Evolutionary conservation across 495 filamentous ascomycete species (phyloP).

Genomic region (Endocarpon pusillum): DNA sequence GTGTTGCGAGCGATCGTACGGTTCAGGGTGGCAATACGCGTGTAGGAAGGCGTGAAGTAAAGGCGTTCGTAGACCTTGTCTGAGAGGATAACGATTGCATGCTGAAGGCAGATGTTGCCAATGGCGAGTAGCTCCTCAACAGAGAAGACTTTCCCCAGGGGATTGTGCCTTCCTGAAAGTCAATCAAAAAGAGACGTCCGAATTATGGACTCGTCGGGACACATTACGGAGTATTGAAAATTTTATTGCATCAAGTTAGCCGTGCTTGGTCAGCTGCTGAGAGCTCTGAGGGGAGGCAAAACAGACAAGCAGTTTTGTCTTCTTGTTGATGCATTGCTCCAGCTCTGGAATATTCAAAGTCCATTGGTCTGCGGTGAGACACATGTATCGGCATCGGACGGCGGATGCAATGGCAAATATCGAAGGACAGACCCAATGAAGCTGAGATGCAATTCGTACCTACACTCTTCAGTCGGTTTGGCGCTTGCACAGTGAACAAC

Average conservation of each 20-base stretch:
- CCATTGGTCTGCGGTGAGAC: neutral
- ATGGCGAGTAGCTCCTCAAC: conserved; percentile 6
- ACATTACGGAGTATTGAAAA: neutral
- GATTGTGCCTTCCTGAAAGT: conserved; percentile 3
- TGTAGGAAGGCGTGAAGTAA: conserved; percentile 1
- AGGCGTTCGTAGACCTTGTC: conserved; percentile 11
- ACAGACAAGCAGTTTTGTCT: neutral
- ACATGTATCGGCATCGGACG: neutral
- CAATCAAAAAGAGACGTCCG: neutral
- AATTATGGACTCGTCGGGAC: neutral
- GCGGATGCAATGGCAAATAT: neutral
- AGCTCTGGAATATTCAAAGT: neutral
- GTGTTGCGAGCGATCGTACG: conserved; percentile 2
- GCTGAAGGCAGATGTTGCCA: conserved; percentile 5
- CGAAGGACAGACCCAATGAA: neutral
- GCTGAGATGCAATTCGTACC: conserved; percentile 2
- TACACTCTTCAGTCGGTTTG: neutral
- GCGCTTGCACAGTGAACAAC: neutral
- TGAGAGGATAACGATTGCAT: conserved; percentile 5
- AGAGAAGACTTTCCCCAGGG: conserved; percentile 8
- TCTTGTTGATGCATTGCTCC: neutral
- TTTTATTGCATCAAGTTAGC: too few relatives aligned
- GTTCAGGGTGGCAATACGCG: conserved; percentile 5
- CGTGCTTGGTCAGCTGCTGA: too few relatives aligned
- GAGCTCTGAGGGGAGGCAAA: neutral